A percentile compares a stretch with the other conserved stretches of the same genome.
phyloP scores from a whole-genome alignment of 1,284 basidiomycete genomes.

The Amylostereum areolatum region DNA sequence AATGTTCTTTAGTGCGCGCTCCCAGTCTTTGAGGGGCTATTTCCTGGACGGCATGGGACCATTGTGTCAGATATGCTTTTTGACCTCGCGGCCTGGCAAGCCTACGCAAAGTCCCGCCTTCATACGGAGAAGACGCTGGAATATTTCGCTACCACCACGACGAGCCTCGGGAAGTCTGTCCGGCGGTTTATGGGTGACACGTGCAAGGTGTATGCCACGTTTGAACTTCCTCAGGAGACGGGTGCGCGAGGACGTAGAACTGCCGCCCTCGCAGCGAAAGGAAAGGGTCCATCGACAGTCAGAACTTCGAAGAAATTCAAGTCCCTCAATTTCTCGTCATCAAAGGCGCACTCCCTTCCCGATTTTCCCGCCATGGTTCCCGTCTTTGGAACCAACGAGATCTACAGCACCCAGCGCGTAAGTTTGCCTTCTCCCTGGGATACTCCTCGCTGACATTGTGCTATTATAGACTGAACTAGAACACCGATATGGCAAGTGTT shows the following conservation, averaged over 20 bases:
- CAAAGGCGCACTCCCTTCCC: constrained; percentile 4
- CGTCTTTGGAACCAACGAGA: not conserved
- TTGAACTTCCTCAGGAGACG: not conserved
- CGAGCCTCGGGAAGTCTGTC: constrained; percentile 10
- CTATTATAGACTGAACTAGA: constrained; percentile 1
- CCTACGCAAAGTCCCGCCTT: constrained; percentile 22
- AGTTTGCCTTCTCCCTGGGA: constrained; percentile 8
- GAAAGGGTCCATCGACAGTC: too few relatives aligned
- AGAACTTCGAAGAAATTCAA: too few relatives aligned
- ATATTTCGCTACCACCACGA: constrained; percentile 12
- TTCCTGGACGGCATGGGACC: constrained; percentile 16
- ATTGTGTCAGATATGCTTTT: constrained; percentile 18
- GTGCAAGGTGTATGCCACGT: constrained; percentile 4
- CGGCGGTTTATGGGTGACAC: constrained; percentile 12
- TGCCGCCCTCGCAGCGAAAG: too few relatives aligned
- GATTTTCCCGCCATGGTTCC: not conserved
- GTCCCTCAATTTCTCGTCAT: not conserved
- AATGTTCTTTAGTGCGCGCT: not conserved
- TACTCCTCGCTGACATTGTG: not conserved
- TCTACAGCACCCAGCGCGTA: constrained; percentile 16
- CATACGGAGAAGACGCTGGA: constrained; percentile 21
- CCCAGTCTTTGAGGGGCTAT: constrained; percentile 17
- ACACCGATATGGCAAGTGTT: constrained; percentile 14
- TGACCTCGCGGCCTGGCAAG: constrained; percentile 20
- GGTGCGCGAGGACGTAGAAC: too few relatives aligned